phyloP scores from a whole-genome alignment of 2,329 filamentous ascomycete species.

The Sclerotinia glacialis region DNA sequence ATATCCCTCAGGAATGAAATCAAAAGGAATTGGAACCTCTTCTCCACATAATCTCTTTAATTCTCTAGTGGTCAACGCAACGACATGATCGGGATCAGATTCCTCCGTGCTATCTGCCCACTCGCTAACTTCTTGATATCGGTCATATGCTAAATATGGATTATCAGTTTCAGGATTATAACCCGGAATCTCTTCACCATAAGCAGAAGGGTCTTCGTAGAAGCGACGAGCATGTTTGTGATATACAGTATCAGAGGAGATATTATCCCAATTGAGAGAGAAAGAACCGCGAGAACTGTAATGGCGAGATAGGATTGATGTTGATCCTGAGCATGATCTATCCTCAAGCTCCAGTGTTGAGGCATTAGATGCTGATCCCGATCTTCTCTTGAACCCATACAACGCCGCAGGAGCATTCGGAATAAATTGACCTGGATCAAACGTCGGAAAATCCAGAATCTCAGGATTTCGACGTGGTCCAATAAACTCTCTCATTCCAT shows the following conservation, averaged over 20 bases:
- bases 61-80: constrained; percentile 8
- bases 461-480: constrained; percentile 3
- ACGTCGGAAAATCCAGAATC: not conserved
- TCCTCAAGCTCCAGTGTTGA: not conserved
- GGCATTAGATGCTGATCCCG: not conserved
- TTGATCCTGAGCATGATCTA: not conserved
- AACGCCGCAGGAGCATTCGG: too few relatives aligned
- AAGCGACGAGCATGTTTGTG: constrained; percentile 15
- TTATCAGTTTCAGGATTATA: constrained; percentile 10
- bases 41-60: constrained; percentile 10
- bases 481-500: not conserved
- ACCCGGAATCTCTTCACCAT: constrained; percentile 5
- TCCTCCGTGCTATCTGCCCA: constrained; percentile 12
- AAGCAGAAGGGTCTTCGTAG: constrained; percentile 3
- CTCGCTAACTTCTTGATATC: constrained; percentile 9
- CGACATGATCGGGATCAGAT: constrained; percentile 9
- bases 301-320: not conserved
- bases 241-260: constrained; percentile 11
- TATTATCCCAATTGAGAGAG: constrained; percentile 11
- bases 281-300: constrained; percentile 2
- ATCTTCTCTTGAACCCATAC: not conserved
- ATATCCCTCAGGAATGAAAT: constrained; percentile 15
- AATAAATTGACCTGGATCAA: not conserved
- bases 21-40: not conserved
- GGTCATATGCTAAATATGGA: constrained; percentile 15